These are phyloP conservation scores for Gymnopus androsaceus DNA, from an alignment of 1,284 basidiomycete genomes.

Conservation along the genomic window DNA sequence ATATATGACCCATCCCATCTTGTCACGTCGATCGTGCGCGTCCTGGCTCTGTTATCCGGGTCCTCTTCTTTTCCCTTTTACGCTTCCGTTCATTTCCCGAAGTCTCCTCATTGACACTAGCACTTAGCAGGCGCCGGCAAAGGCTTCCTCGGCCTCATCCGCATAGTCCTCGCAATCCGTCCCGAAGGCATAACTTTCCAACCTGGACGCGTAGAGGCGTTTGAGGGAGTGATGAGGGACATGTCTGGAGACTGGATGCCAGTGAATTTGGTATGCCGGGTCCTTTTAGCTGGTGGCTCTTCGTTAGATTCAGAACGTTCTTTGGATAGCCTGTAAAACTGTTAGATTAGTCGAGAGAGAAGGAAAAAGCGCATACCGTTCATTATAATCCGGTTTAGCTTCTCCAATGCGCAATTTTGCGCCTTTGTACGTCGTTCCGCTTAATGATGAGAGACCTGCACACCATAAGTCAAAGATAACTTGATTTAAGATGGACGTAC, in stretches of 20 bases:
- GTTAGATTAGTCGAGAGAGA: not conserved
- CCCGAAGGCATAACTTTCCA: slow-evolving; percentile 72
- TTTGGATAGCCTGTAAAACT: slow-evolving; percentile 32
- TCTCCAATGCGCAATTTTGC: slow-evolving; percentile 79
- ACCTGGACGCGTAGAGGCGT: slow-evolving; percentile 48
- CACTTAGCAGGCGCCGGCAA: slow-evolving; percentile 33
- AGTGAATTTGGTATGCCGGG: slow-evolving; percentile 33
- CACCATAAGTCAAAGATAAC: slow-evolving; percentile 12
- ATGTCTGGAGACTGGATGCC: slow-evolving; percentile 56
- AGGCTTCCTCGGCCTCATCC: slow-evolving; percentile 67
- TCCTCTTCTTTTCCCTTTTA: slow-evolving; percentile 32
- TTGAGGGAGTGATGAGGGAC: slow-evolving; percentile 60
- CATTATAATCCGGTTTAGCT: slow-evolving; percentile 69
- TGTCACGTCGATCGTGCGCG: slow-evolving; percentile 64
- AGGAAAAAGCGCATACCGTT: slow-evolving; percentile 44
- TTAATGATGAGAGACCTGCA: slow-evolving; percentile 70
- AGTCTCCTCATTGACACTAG: no score
- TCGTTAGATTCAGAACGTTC: slow-evolving; percentile 35
- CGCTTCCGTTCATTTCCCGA: slow-evolving; percentile 23
- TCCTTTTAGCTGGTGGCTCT: slow-evolving; percentile 30
- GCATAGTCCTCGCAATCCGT: slow-evolving; percentile 62
- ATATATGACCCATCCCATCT: slow-evolving; percentile 67
- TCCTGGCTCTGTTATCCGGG: slow-evolving; percentile 49
- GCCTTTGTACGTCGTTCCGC: slow-evolving; percentile 82
- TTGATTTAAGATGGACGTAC: slow-evolving; percentile 45